Base-by-base conservation (phyloP, 2,329 filamentous ascomycete species). In the Xylariaceae sp. region DNA sequence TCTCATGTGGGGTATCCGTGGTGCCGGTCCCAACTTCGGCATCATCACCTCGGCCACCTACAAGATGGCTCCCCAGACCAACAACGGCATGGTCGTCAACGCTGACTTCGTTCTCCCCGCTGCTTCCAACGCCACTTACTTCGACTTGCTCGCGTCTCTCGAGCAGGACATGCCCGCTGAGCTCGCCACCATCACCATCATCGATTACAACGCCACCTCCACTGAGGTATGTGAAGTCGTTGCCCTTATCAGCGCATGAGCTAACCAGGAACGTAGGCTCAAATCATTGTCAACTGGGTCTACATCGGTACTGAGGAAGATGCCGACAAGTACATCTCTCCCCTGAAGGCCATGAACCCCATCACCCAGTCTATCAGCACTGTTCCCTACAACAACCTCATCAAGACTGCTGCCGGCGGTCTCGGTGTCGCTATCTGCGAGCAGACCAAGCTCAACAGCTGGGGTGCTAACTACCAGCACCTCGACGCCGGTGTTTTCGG, bases 11-110 rank as follows among this genome's bases (percentile, higher is more conserved):
- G 63, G n/a, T 7, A 50, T 65, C 3, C 39, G 61, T 2, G 62
- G 63, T 4, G 63, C 63, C 3, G 62, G 59, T 1, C 35, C 51
- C n/a, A 65, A 65, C 15, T 61, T 62, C 13, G 63, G 63, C 2
- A 56, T 65, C 39, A 53, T 64, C 17, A 58, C 54, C 1, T 58
- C 56, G 3, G 60, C 64, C 13, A 61, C 56, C 6, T 62, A 59
- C 51, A n/a, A 55, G 49, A 54, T 64, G 17, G 35, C 54, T 6
- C 60, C 50, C 13, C 56, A n/a, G 35, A 37, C n/a, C 49, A 56
- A 64, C 8, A 37, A 39, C 34, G 61, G 58, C 15, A 5, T 17
- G 3, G 23, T 45, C 2, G 45, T 37, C 2, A 60, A n/a, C 13
- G 42, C 49, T 1, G 62, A 64, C 18, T 30, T 64, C 49, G 52